Evolutionary conservation across 768 basidiomycete species (phyloP), one percentile per base, ranked within the genome.

Genomic region (Coprinellus aureogranulatus): DNA sequence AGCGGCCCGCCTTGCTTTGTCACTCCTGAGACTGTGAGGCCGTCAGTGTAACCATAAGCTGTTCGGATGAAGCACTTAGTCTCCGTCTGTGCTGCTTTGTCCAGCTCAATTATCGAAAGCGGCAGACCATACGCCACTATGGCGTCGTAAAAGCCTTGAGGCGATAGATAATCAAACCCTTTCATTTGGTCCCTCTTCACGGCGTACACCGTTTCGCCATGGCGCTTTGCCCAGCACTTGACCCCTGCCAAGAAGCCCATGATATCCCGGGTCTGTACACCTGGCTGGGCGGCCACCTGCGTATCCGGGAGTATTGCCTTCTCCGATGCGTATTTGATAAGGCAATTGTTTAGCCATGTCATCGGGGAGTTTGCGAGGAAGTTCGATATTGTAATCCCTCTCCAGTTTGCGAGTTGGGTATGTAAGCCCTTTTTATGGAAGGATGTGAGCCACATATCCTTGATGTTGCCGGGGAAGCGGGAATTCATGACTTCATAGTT

Each of bases 111-210:
- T 23, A 73, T 68, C 0, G 64, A 34, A 0, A 11, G 1, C 0
- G 70, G 69, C 0, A 72, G 60, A 9, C 65, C 63, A 50, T 72
- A 72, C 0, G 70, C 68, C 0, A 18, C 22, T 1, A 73, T 40
- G 3, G 70, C 69, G 57, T 73, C 70, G 47, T 73, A 71, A 57
- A 72, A 72, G 0, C 72, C 70, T 53, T 70, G 39, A 0, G 70
- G 70, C 8, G 52, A 55, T 0, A 74, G 59, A 44, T 61, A 58
- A 39, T 71, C 71, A 48, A 71, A 72, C 0, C 71, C 71, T 37
- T 73, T 73, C 64, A 61, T 70, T 40, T 73, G 70, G 41, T 72
- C 69, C 0, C 67, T 58, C 52, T 68, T 57, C 12, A 72, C 44
- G 0, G 61, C 59, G 46, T 61, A 71, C 0, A 71, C 16, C 0